Evolutionary conservation across 805 yeast genomes (phyloP).

Genomic region (Wickerhamiella azymoides): DNA sequence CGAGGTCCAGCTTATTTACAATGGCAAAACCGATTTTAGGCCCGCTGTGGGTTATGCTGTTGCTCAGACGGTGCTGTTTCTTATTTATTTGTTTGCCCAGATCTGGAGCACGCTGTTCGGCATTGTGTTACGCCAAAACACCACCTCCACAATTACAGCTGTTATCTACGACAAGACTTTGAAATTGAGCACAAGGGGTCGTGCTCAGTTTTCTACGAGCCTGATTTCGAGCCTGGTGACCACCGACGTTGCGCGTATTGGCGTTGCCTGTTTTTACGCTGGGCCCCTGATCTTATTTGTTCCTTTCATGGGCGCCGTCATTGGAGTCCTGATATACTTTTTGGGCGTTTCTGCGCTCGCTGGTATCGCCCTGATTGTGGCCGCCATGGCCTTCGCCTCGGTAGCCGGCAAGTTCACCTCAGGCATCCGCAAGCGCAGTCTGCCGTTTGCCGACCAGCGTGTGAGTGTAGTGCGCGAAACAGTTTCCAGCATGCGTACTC

Average conservation of each 20-base stretch:
- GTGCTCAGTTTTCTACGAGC: slow-evolving; percentile 49
- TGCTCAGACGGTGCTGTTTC: slow-evolving; percentile 47
- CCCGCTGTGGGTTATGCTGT: slow-evolving; percentile 66
- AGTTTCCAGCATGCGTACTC: slow-evolving; percentile 59
- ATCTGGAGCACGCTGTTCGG: slow-evolving; percentile 53
- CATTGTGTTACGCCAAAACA: slow-evolving; percentile 55
- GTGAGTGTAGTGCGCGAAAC: slow-evolving; percentile 68
- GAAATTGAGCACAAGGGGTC: slow-evolving; percentile 41
- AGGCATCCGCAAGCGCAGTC: slow-evolving; percentile 40
- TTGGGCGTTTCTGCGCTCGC: slow-evolving; percentile 61
- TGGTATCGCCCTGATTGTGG: slow-evolving; percentile 43
- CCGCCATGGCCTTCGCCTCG: slow-evolving; percentile 30
- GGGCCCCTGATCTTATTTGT: slow-evolving; percentile 13
- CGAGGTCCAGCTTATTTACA: slow-evolving; percentile 10
- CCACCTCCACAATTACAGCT: slow-evolving; percentile 56
- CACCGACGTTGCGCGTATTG: slow-evolving; percentile 69
- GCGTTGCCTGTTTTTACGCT: slow-evolving; percentile 29
- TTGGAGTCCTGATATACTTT: slow-evolving; percentile 49
- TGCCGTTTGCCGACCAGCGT: slow-evolving; percentile 57
- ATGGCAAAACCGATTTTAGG: neutral
- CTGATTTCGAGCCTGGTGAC: slow-evolving; percentile 66
- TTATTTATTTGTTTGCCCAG: slow-evolving; percentile 29
- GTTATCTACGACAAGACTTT: slow-evolving; percentile 59
- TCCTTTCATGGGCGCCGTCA: slow-evolving; percentile 29
- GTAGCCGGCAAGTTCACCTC: slow-evolving; percentile 39